phyloP scores from a whole-genome alignment of 768 basidiomycete species.

The Suillus subalutaceus region DNA sequence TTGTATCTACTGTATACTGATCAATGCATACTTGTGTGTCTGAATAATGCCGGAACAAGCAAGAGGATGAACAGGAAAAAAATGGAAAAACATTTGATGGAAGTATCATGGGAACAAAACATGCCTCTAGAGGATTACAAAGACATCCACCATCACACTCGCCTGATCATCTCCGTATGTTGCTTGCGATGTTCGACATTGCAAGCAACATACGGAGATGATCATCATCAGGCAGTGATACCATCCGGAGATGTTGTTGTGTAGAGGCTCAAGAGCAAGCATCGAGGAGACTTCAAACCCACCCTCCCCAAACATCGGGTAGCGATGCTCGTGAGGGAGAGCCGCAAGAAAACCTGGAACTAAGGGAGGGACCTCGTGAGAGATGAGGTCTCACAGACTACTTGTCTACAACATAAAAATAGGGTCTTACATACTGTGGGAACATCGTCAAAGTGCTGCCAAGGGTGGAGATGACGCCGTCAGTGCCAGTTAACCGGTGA shows the following conservation, averaged over 20 bases:
- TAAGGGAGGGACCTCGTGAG: background rate
- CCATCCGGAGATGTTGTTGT: background rate
- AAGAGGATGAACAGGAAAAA: background rate
- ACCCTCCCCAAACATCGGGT: background rate
- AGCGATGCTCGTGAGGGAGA: background rate
- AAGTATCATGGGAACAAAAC: too few relatives aligned
- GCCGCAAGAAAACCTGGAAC: background rate
- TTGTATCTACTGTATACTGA: too few relatives aligned
- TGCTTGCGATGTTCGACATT: too few relatives aligned
- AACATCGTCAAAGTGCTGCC: background rate
- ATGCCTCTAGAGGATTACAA: background rate
- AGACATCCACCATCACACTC: background rate
- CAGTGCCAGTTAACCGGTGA: too few relatives aligned
- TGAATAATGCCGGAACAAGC: too few relatives aligned
- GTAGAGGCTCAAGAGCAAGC: background rate
- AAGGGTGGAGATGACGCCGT: too few relatives aligned
- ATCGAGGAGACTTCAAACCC: background rate
- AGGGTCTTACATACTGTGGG: background rate
- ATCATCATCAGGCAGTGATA: background rate
- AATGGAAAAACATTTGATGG: too few relatives aligned
- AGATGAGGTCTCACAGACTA: background rate
- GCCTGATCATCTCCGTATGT: too few relatives aligned
- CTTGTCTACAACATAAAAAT: background rate
- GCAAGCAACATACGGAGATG: background rate
- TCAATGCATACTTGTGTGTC: too few relatives aligned